Evolutionary conservation across 768 basidiomycete species (phyloP), one percentile per base, ranked within the genome.

Genomic region (Crepidotus variabilis): DNA sequence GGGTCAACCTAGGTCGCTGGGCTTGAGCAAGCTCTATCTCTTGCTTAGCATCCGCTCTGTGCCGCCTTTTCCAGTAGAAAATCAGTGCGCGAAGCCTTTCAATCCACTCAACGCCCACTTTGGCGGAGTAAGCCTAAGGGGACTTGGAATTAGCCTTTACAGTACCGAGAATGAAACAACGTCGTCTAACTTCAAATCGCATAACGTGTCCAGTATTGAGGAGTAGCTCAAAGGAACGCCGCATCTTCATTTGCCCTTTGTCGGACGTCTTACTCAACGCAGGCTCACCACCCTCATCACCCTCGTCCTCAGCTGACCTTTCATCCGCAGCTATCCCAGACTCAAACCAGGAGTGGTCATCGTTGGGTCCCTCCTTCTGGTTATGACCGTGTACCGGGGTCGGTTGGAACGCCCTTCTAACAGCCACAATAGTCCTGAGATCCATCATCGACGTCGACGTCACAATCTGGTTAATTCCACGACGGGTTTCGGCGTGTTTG

Each of bases 81-180:
- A 87, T 71, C 33, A 95, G 77, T 23, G 81, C 81, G 16, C 82
- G 81, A 3, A 98, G 79, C 39, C 86, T 80, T 50, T 83, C 79
- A 50, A 97, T 84, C 96, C 95, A 98, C 65, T 98, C 94, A 50
- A 86, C 66, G 0, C 90, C 90, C 47, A 87, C 77, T 32, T 67
- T 73, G 54, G 81, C 74, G 21, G 86, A 85, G 74, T 87, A 75
- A 35, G 85, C 77, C 91, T 94, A 58, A 45, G 23, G 47, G 50
- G 14, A 6, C 51, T 51, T 22, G 8, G 34, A n/a, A 7, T 21
- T 14, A 28, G 14, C 14, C 46, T 9, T 33, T 51, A 45, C 13
- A 24, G 22, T 36, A 18, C 43, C 35, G 13, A 49, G 49, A 16
- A 11, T 47, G 24, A 33, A 52, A 47, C 35, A 51, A 32, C 54